Evolutionary conservation across 768 basidiomycete genomes (phyloP).

Genomic region (Phlegmacium glaucopus): DNA sequence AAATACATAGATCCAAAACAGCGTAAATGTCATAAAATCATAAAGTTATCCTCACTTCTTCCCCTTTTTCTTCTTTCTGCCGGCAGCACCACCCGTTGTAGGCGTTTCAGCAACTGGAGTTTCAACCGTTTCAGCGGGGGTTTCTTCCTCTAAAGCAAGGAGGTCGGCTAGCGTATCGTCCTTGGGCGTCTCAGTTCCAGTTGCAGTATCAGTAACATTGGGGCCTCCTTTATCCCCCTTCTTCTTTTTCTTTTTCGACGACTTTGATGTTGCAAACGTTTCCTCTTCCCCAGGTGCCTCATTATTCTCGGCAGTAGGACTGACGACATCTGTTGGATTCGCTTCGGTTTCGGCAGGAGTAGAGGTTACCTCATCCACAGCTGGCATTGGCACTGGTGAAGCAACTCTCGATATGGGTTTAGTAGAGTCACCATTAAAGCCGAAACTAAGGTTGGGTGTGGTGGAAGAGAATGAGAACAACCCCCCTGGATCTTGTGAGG

Average conservation of each 20-base stretch:
- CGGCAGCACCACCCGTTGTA: neutral
- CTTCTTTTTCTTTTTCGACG: no score
- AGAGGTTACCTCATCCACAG: neutral
- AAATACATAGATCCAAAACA: neutral
- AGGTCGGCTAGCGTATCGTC: neutral
- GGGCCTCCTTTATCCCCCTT: neutral
- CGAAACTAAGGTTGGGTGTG: conserved; percentile 4
- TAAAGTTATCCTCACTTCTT: conserved; percentile 8
- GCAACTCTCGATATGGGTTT: neutral
- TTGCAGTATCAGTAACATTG: no score
- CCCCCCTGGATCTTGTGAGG: conserved; percentile 1
- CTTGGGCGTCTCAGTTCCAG: neutral
- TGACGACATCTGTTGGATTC: neutral
- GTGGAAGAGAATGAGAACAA: neutral
- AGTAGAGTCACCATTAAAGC: neutral
- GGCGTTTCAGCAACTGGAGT: neutral
- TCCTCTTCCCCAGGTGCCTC: conserved; percentile 5
- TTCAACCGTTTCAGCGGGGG: no score
- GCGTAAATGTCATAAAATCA: neutral
- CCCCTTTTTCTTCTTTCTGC: conserved; percentile 16
- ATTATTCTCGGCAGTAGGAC: neutral
- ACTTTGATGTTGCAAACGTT: neutral
- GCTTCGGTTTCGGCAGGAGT: neutral
- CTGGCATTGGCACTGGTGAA: neutral
- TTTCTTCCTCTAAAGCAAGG: neutral